Percentiles rank a stretch among this genome's conserved stretches.
Conservation (phyloP, 1,139 yeast genomes). For the Ashbya aceris region DNA sequence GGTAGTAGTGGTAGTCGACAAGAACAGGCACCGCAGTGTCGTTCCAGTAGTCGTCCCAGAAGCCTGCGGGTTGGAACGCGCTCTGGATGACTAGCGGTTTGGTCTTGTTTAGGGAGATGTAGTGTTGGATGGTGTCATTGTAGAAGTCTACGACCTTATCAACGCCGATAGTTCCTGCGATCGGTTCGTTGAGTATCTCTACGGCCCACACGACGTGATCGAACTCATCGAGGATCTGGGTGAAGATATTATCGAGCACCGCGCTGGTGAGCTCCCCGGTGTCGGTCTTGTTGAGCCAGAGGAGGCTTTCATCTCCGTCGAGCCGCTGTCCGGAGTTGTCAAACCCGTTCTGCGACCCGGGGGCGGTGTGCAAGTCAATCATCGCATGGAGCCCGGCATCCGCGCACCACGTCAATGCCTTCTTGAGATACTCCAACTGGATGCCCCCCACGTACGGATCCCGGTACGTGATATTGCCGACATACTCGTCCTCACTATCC, state of each 20-base stretch:
- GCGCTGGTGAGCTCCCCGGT: slow-evolving; percentile 36
- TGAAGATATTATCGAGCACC: slow-evolving; percentile 37
- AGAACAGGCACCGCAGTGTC: slow-evolving; percentile 33
- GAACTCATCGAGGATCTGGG: slow-evolving; percentile 50
- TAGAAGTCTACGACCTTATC: slow-evolving; percentile 34
- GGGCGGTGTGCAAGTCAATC: slow-evolving; percentile 60
- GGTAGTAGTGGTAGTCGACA: slow-evolving; percentile 56
- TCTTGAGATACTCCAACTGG: slow-evolving; percentile 44
- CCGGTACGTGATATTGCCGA: slow-evolving; percentile 16
- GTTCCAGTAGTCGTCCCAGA: slow-evolving; percentile 42
- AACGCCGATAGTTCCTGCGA: slow-evolving; percentile 37
- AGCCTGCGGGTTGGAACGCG: slow-evolving; percentile 43
- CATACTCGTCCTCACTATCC: slow-evolving; percentile 17
- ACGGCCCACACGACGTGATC: slow-evolving; percentile 48
- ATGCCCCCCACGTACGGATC: slow-evolving; percentile 53
- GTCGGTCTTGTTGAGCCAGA: slow-evolving; percentile 41
- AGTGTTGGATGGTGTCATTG: slow-evolving; percentile 26
- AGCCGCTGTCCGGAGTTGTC: slow-evolving; percentile 54
- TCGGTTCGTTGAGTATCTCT: slow-evolving; percentile 61
- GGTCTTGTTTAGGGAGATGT: slow-evolving; percentile 31
- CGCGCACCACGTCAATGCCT: slow-evolving; percentile 48
- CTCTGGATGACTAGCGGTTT: slow-evolving; percentile 50
- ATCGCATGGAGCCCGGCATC: slow-evolving; percentile 43
- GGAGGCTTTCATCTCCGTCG: slow-evolving; percentile 32
- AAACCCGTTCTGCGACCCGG: slow-evolving; percentile 65